A percentile compares a stretch with the other conserved stretches of the same genome.
These are phyloP conservation scores for Penicillium robsamsonii DNA, from an alignment of 495 filamentous ascomycete species.

Conservation along the genomic window DNA sequence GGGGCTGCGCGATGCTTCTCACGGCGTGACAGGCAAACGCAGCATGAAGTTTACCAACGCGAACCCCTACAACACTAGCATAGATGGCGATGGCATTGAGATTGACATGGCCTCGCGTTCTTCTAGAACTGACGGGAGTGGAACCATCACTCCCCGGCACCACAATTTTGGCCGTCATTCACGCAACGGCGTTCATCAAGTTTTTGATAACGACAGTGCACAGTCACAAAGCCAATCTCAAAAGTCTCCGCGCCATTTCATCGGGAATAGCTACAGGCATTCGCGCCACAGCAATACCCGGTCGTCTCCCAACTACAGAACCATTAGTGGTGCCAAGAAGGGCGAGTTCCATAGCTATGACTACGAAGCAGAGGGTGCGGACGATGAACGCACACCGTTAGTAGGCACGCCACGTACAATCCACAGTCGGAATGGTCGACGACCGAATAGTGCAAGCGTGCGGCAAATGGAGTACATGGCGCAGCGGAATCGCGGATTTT, in stretches of 20 bases:
- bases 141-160: slow-evolving; percentile 63
- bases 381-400: slow-evolving; percentile 88
- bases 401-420: slow-evolving; percentile 62
- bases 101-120: slow-evolving; percentile 61
- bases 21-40: slow-evolving; percentile 73
- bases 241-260: slow-evolving; percentile 62
- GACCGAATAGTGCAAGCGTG: slow-evolving; percentile 56
- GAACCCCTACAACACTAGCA: slow-evolving; percentile 54
- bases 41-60: slow-evolving; percentile 98
- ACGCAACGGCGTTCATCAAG: slow-evolving; percentile 66
- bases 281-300: slow-evolving; percentile 36
- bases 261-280: slow-evolving; percentile 36
- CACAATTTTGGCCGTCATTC: slow-evolving; percentile 70
- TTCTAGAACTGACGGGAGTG: slow-evolving; percentile 55
- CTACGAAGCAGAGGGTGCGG: slow-evolving; percentile 72
- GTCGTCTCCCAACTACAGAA: slow-evolving; percentile 37
- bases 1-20: slow-evolving; percentile 62
- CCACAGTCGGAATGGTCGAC: slow-evolving; percentile 59
- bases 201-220: slow-evolving; percentile 70
- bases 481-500: slow-evolving; percentile 59
- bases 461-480: slow-evolving; percentile 76
- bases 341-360: slow-evolving; percentile 61
- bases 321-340: slow-evolving; percentile 49
- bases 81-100: slow-evolving; percentile 61
- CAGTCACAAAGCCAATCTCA: slow-evolving; percentile 43